phyloP scores from a whole-genome alignment of 2,329 filamentous ascomycete species.

The Microcera coccophila region DNA sequence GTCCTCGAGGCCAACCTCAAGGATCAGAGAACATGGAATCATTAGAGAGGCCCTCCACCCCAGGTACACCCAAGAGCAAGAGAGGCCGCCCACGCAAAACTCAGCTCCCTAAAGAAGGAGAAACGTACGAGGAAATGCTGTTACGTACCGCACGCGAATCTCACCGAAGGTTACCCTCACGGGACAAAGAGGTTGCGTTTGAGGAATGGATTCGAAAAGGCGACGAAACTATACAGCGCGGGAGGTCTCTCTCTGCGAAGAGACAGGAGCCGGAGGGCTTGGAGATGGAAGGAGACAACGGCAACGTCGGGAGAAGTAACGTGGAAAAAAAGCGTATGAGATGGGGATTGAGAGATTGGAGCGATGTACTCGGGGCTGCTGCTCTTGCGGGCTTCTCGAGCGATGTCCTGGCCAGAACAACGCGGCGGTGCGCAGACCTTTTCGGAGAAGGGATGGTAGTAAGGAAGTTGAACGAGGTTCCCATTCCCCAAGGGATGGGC shows the following conservation, averaged over 20 bases:
- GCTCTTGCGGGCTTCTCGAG: slow-evolving; percentile 67
- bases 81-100: slow-evolving; percentile 41
- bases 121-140: slow-evolving; percentile 45
- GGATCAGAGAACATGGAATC: slow-evolving; percentile 3
- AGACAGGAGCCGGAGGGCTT: slow-evolving; percentile 14
- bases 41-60: neutral
- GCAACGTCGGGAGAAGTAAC: slow-evolving; percentile 5
- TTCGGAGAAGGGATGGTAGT: slow-evolving; percentile 71
- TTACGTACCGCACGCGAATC: slow-evolving; percentile 45
- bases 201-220: slow-evolving; percentile 33
- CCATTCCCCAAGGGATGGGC: slow-evolving; percentile 19
- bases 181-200: slow-evolving; percentile 30
- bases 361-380: slow-evolving; percentile 75
- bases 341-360: slow-evolving; percentile 69
- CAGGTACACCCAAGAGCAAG: slow-evolving; percentile 6
- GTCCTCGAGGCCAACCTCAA: slow-evolving; percentile 22
- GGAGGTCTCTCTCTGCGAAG: slow-evolving; percentile 14
- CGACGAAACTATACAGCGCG: slow-evolving; percentile 24
- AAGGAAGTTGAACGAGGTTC: slow-evolving; percentile 46
- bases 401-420: slow-evolving; percentile 62
- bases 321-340: slow-evolving; percentile 27
- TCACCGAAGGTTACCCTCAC: slow-evolving; percentile 29
- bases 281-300: slow-evolving; percentile 15
- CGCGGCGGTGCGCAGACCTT: slow-evolving; percentile 68
- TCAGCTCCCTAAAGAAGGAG: slow-evolving; percentile 39